Percentiles rank a stretch among this genome's conserved stretches.
phyloP scores from a whole-genome alignment of 352 stramenopile genomes.

The Pythium rishiriense region DNA sequence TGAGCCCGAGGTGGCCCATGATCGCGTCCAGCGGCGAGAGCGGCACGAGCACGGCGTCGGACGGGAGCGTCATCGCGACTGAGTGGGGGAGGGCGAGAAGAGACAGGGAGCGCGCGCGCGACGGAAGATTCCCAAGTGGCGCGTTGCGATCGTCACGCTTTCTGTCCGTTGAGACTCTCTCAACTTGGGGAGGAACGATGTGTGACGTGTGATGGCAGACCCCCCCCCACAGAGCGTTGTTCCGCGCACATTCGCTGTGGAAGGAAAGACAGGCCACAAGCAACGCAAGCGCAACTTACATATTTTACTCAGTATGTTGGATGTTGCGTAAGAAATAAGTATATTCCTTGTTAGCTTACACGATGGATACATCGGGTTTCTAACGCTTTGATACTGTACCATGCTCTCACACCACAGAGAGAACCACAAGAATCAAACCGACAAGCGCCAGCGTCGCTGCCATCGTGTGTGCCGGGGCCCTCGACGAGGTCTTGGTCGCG shows the following conservation, averaged over 20 bases:
- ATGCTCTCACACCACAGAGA: too few relatives aligned
- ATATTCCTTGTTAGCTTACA: too few relatives aligned
- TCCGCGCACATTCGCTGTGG: not conserved
- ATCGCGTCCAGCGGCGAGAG: conserved; percentile 54
- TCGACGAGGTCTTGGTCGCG: not conserved
- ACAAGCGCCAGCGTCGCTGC: too few relatives aligned
- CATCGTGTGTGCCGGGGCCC: not conserved
- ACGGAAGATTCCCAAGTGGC: not conserved
- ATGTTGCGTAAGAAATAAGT: too few relatives aligned
- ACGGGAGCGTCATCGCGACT: not conserved
- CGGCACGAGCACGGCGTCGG: conserved; percentile 10
- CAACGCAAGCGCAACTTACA: not conserved
- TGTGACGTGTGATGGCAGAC: not conserved
- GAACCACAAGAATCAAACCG: too few relatives aligned
- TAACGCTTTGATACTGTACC: too few relatives aligned
- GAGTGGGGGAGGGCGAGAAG: not conserved
- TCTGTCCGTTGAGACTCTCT: not conserved
- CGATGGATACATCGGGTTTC: too few relatives aligned
- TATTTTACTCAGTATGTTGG: not conserved
- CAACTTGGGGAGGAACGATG: not conserved
- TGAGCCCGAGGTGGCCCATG: conserved; percentile 47
- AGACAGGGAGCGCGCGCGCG: not conserved
- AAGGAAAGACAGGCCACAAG: not conserved
- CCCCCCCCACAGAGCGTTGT: not conserved
- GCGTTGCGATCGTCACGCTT: not conserved